Evolutionary conservation across 768 basidiomycete species (phyloP).

Genomic region (Lactarius tabidus): DNA sequence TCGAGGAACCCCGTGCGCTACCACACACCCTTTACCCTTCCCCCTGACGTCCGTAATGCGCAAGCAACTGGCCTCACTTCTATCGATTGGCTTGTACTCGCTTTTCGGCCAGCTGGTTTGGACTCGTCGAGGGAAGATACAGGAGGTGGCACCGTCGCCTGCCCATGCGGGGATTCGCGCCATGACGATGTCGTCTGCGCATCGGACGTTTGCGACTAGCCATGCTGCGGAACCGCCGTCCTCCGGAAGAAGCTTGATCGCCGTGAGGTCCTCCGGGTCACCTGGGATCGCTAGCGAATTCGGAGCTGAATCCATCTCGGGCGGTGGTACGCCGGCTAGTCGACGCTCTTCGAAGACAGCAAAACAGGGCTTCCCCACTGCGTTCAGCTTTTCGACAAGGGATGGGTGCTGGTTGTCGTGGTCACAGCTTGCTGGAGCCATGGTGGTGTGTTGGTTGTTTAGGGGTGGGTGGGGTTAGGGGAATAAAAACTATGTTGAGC

Average conservation of each 20-base stretch:
- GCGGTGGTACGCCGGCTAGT: neutral
- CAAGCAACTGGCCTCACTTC: neutral
- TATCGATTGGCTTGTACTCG: neutral
- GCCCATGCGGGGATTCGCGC: constrained; percentile 1
- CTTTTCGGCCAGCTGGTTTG: neutral
- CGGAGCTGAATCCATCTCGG: neutral
- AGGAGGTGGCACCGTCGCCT: constrained; percentile 4
- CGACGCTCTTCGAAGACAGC: neutral
- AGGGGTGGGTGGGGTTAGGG: neutral
- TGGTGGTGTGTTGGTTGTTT: neutral
- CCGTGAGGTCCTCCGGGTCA: neutral
- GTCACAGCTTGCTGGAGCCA: neutral
- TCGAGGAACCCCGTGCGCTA: constrained; percentile 29
- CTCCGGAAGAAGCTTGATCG: neutral
- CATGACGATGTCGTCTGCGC: neutral
- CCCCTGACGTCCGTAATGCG: constrained; percentile 4
- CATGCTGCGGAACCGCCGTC: neutral
- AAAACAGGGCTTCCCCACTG: neutral
- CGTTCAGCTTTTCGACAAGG: neutral
- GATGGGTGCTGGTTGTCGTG: neutral
- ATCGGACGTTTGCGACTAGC: neutral
- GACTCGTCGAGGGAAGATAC: constrained; percentile 1
- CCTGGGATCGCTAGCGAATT: neutral
- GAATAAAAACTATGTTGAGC: neutral
- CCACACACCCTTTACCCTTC: constrained; percentile 35